These are phyloP conservation scores for Staphylotrichum longicolle DNA, from an alignment of 495 filamentous ascomycete genomes.

Conservation along the genomic window DNA sequence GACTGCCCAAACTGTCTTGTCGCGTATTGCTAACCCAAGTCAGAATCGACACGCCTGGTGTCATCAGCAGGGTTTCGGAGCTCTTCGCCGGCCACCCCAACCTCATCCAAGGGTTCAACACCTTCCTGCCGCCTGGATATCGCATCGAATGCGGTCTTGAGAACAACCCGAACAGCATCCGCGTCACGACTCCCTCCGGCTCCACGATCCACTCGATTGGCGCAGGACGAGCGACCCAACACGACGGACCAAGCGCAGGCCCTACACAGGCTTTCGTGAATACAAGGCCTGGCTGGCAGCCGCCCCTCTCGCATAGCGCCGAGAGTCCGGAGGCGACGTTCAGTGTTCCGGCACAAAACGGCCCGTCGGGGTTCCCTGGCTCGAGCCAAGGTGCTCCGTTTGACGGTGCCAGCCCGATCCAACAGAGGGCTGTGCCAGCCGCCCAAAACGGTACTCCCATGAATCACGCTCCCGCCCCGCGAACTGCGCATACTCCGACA, in stretches of 20 bases:
- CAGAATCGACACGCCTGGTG: slow-evolving; percentile 96
- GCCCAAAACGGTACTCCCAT: slow-evolving; percentile 57
- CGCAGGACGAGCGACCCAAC: slow-evolving; percentile 41
- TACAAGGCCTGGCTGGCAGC: slow-evolving; percentile 46
- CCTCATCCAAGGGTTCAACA: slow-evolving; percentile 98
- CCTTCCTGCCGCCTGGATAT: slow-evolving; percentile 95
- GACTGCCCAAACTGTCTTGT: not conserved
- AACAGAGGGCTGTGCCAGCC: slow-evolving; percentile 78
- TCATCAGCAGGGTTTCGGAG: slow-evolving; percentile 95
- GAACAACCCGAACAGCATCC: slow-evolving; percentile 90
- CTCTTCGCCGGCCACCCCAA: slow-evolving; percentile 95
- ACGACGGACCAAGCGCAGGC: slow-evolving; percentile 39
- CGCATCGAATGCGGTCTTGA: slow-evolving; percentile 92
- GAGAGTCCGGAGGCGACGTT: slow-evolving; percentile 55
- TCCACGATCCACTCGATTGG: slow-evolving; percentile 57
- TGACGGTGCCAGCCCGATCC: slow-evolving; percentile 60
- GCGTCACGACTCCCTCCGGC: slow-evolving; percentile 95
- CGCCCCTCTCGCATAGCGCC: slow-evolving; percentile 55
- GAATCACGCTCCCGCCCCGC: slow-evolving; percentile 39
- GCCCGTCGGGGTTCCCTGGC: slow-evolving; percentile 44
- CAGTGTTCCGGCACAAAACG: slow-evolving; percentile 49
- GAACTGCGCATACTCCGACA: slow-evolving; percentile 54
- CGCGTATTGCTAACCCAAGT: slow-evolving; percentile 15
- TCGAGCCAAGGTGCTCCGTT: slow-evolving; percentile 45
- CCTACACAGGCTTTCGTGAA: slow-evolving; percentile 41